These are phyloP conservation scores for Nothomitra cinnamomea DNA, from an alignment of 2,329 filamentous ascomycete genomes.

Conservation along the genomic window DNA sequence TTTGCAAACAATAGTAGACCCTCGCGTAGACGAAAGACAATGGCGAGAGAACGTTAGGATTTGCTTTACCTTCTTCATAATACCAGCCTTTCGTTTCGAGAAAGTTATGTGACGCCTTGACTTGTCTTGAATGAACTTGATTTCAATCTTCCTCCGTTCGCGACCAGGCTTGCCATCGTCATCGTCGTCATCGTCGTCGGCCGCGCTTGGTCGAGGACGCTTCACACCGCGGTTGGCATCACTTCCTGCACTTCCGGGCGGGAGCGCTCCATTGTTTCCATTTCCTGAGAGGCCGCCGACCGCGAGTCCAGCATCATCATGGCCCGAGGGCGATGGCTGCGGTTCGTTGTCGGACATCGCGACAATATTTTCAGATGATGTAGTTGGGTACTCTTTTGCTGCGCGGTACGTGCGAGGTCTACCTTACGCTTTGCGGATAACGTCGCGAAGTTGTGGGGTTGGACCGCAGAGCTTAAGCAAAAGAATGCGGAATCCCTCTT, in stretches of 20 bases:
- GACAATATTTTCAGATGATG: background rate
- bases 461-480: slow-evolving; percentile 1
- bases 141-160: slow-evolving; percentile 98
- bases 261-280: slow-evolving; percentile 34
- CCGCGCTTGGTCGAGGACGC: slow-evolving; percentile 60
- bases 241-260: slow-evolving; percentile 26
- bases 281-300: slow-evolving; percentile 59
- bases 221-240: slow-evolving; percentile 70
- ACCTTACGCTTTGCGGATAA: slow-evolving; percentile 2
- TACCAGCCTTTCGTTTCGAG: slow-evolving; percentile 97
- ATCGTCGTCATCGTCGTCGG: slow-evolving; percentile 86
- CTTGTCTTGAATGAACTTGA: slow-evolving; percentile 99
- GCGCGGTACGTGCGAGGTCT: slow-evolving; percentile 3
- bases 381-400: background rate
- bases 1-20: background rate
- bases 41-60: background rate
- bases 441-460: slow-evolving; percentile 1
- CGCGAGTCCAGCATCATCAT: slow-evolving; percentile 29
- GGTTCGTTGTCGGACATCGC: slow-evolving; percentile 33
- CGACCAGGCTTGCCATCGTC: slow-evolving; percentile 95
- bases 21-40: slow-evolving; percentile 2
- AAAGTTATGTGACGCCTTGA: slow-evolving; percentile 98
- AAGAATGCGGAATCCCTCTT: slow-evolving; percentile 2
- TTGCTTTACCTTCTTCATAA: slow-evolving; percentile 94
- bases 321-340: slow-evolving; percentile 31